Percentiles rank a stretch among this genome's conserved stretches.
phyloP scores from a whole-genome alignment of 1,284 basidiomycete species.

The Cryptococcus sp. region DNA sequence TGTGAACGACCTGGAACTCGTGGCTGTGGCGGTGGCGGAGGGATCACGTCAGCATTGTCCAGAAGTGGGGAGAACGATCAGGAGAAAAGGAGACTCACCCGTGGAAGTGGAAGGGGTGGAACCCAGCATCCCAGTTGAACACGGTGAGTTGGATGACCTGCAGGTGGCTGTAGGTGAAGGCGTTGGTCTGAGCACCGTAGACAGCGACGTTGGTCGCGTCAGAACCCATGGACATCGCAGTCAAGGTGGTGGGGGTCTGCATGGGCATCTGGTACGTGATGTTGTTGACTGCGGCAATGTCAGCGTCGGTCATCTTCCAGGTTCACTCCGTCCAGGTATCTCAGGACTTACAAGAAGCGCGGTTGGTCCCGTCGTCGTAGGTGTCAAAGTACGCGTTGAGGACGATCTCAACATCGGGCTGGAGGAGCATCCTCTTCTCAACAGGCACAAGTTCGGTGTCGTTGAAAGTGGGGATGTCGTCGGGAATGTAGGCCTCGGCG shows the following conservation, averaged over 20 bases:
- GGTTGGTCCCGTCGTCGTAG: slow-evolving; percentile 50
- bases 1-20: slow-evolving; percentile 72
- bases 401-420: slow-evolving; percentile 43
- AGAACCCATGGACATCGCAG: slow-evolving; percentile 67
- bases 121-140: slow-evolving; percentile 65
- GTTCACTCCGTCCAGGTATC: slow-evolving; percentile 9
- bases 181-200: slow-evolving; percentile 69
- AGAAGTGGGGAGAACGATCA: background rate
- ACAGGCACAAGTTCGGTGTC: slow-evolving; percentile 51
- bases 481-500: slow-evolving; percentile 13
- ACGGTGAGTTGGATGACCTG: slow-evolving; percentile 76
- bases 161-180: slow-evolving; percentile 68
- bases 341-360: slow-evolving; percentile 31
- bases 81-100: slow-evolving; percentile 23
- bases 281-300: slow-evolving; percentile 15
- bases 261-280: slow-evolving; percentile 50
- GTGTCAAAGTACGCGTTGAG: slow-evolving; percentile 53
- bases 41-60: background rate
- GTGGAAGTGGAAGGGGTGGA: slow-evolving; percentile 54
- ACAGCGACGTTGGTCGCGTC: slow-evolving; percentile 66
- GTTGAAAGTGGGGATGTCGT: slow-evolving; percentile 43
- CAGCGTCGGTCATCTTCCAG: slow-evolving; percentile 14
- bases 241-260: slow-evolving; percentile 68
- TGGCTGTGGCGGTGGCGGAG: slow-evolving; percentile 57
- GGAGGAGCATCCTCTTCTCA: slow-evolving; percentile 32